phyloP scores from a whole-genome alignment of 1,284 basidiomycete species.

The Blastosporella zonata region DNA sequence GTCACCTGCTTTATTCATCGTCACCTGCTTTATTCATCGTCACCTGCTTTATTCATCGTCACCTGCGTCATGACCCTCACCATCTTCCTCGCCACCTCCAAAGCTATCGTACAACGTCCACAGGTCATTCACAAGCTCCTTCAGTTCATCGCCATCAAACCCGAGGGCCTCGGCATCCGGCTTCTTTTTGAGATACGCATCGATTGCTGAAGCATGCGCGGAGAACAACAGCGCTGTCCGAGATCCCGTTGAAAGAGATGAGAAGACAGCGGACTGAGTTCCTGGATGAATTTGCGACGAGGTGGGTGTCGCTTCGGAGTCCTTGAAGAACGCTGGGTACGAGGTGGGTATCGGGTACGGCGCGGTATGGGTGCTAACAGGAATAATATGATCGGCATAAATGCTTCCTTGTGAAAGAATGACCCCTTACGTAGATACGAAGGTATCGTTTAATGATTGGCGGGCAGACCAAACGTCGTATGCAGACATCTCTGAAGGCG shows the following conservation, averaged over 20 bases:
- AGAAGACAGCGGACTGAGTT: conserved; percentile 24
- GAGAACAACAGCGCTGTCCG: conserved; percentile 35
- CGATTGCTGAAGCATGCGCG: conserved; percentile 42
- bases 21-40: no score
- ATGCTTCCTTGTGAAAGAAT: background rate
- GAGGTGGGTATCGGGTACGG: conserved; percentile 51
- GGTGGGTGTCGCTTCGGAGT: conserved; percentile 12
- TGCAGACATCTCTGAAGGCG: conserved; percentile 29
- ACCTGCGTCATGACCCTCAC: conserved; percentile 15
- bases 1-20: no score
- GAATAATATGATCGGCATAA: background rate
- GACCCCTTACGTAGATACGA: conserved; percentile 33
- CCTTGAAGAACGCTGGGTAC: conserved; percentile 41
- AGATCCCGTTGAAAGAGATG: conserved; percentile 33
- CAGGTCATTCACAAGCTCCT: conserved; percentile 47
- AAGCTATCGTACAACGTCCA: conserved; percentile 51
- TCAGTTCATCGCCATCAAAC: conserved; percentile 46
- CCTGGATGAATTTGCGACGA: conserved; percentile 7
- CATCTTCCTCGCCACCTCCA: conserved; percentile 26
- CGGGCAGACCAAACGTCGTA: conserved; percentile 38
- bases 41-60: conserved; percentile 20
- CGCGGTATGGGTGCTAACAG: conserved; percentile 36
- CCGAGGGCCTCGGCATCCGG: conserved; percentile 29
- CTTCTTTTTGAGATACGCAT: conserved; percentile 31
- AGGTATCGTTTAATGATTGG: conserved; percentile 29